Evolutionary conservation across 805 yeast species (phyloP).

Genomic region (Candida tallmaniae): DNA sequence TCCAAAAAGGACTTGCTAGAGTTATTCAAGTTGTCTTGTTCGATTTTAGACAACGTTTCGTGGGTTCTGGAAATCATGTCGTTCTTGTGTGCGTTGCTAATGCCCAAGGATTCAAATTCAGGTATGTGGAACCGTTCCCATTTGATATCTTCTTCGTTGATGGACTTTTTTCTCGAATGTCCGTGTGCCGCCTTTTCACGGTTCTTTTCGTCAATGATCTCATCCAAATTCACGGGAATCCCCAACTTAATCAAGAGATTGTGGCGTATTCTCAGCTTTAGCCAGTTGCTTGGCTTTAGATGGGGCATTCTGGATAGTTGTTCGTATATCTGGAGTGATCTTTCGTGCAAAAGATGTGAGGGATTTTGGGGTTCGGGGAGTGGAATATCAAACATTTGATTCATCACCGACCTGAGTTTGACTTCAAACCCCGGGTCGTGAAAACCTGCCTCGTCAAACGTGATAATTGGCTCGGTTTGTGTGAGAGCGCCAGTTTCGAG

Average conservation of each 20-base stretch:
- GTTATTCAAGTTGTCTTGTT: slow-evolving; percentile 31
- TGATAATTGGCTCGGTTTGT: background rate
- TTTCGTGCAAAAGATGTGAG: slow-evolving; percentile 19
- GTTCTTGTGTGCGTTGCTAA: slow-evolving; percentile 24
- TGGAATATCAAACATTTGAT: slow-evolving; percentile 8
- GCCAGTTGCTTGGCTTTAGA: slow-evolving; percentile 65
- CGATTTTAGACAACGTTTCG: slow-evolving; percentile 25
- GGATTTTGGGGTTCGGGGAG: background rate
- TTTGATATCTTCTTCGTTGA: slow-evolving; percentile 26
- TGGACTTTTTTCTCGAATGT: slow-evolving; percentile 17
- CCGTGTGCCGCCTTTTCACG: background rate
- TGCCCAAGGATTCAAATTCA: slow-evolving; percentile 24
- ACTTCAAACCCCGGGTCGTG: slow-evolving; percentile 10
- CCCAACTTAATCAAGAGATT: slow-evolving; percentile 62
- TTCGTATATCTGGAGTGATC: slow-evolving; percentile 39
- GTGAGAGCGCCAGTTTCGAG: slow-evolving; percentile 9
- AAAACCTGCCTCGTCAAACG: slow-evolving; percentile 13
- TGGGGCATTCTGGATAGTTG: slow-evolving; percentile 46
- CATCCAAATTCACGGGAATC: slow-evolving; percentile 69
- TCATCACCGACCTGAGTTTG: slow-evolving; percentile 11
- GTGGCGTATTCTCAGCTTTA: slow-evolving; percentile 58
- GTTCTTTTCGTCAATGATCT: slow-evolving; percentile 19
- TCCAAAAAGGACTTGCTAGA: slow-evolving; percentile 24
- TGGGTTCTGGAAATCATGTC: slow-evolving; percentile 21
- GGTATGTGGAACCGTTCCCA: slow-evolving; percentile 37